phyloP scores from a whole-genome alignment of 164 flowering plant genomes.

The Pachysandra terminalis region DNA sequence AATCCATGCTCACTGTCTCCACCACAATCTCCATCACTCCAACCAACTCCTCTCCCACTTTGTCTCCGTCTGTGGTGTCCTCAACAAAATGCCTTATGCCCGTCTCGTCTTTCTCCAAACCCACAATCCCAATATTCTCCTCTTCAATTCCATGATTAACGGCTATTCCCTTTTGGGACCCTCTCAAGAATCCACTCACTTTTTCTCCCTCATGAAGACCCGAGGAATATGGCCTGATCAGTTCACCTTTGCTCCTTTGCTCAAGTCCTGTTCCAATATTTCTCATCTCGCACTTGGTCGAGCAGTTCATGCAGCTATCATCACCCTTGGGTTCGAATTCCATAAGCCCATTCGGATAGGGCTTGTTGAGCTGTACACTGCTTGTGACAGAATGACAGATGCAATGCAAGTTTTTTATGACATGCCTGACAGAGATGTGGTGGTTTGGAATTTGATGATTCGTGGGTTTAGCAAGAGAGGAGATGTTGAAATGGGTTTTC shows the following conservation, averaged over 20 bases:
- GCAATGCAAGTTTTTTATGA: conserved; percentile 65
- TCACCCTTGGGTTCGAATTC: conserved; percentile 46
- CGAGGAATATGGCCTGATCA: conserved; percentile 65
- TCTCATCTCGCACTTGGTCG: conserved; percentile 36
- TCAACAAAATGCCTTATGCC: conserved; percentile 49
- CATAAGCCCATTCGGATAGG: conserved; percentile 46
- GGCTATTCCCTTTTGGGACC: conserved; percentile 58
- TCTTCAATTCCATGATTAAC: conserved; percentile 82
- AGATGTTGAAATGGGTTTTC: conserved; percentile 49
- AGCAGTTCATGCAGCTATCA: conserved; percentile 44
- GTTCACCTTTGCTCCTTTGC: conserved; percentile 73
- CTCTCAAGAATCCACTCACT: conserved; percentile 32
- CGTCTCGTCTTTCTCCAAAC: conserved; percentile 42
- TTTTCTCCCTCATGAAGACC: conserved; percentile 45
- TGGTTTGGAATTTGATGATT: conserved; percentile 79
- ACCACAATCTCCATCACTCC: conserved; percentile 64
- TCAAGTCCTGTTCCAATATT: conserved; percentile 55
- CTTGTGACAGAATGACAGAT: conserved; percentile 47
- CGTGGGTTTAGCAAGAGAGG: conserved; percentile 67
- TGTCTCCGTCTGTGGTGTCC: conserved; percentile 53
- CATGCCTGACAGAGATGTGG: conserved; percentile 53
- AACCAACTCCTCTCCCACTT: conserved; percentile 78
- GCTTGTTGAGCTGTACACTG: conserved; percentile 53
- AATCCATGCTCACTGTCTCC: conserved; percentile 78
- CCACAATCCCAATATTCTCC: conserved; percentile 54